Percentiles rank a stretch among this genome's conserved stretches.
phyloP scores from a whole-genome alignment of 1,284 basidiomycete species.

The Ceratobasidium sp. region DNA sequence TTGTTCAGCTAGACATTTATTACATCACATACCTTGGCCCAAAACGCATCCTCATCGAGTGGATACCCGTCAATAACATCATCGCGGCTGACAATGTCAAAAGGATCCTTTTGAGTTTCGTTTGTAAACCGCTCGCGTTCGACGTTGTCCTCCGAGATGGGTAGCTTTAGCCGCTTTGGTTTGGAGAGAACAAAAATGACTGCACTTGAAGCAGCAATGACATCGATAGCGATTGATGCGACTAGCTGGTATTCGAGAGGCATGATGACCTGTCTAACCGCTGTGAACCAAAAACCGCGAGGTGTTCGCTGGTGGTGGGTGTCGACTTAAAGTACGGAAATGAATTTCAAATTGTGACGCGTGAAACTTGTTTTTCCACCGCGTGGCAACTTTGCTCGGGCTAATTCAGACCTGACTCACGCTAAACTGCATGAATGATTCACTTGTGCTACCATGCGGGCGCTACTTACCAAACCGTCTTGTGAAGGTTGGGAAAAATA shows the following conservation, averaged over 20 bases:
- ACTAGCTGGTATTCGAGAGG: constrained; percentile 69
- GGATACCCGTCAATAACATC: constrained; percentile 82
- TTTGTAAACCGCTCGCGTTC: constrained; percentile 53
- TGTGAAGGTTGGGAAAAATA: constrained; percentile 61
- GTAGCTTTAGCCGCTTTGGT: constrained; percentile 67
- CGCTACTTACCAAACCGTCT: constrained; percentile 62
- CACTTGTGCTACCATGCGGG: constrained; percentile 70
- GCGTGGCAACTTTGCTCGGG: constrained; percentile 1
- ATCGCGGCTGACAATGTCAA: constrained; percentile 79
- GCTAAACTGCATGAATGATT: constrained; percentile 44
- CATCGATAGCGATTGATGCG: constrained; percentile 66
- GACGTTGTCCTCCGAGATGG: constrained; percentile 57
- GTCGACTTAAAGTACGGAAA: neutral
- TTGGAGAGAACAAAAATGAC: constrained; percentile 60
- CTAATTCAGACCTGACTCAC: neutral
- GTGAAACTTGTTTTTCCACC: neutral
- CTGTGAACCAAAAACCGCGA: neutral
- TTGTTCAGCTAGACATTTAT: constrained; percentile 48
- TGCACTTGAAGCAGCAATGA: constrained; percentile 63
- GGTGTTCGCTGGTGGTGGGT: constrained; percentile 9
- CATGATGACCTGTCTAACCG: constrained; percentile 16
- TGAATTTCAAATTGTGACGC: constrained; percentile 14
- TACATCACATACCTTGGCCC: constrained; percentile 67
- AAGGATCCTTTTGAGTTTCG: constrained; percentile 69
- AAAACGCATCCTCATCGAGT: constrained; percentile 78